phyloP scores from a whole-genome alignment of 2,329 filamentous ascomycete species.

The Kalmusia sp. region DNA sequence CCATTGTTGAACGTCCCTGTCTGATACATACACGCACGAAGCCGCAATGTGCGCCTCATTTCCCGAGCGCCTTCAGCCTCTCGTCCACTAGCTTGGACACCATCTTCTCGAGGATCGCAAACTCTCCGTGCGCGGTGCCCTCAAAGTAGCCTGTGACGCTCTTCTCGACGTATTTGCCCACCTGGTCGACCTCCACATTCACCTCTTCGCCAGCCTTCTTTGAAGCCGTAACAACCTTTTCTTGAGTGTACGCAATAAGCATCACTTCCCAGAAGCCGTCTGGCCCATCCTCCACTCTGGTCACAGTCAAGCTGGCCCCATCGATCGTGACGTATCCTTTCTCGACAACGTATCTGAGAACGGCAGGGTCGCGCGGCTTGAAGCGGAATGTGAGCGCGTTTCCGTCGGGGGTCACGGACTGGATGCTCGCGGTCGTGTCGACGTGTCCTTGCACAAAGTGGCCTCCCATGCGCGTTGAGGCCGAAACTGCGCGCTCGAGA shows the following conservation, averaged over 20 bases:
- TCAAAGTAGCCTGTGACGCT: constrained; percentile 82
- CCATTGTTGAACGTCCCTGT: background rate
- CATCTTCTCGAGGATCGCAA: constrained; percentile 60
- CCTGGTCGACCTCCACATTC: constrained; percentile 93
- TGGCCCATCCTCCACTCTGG: constrained; percentile 77
- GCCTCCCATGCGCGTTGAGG: constrained; percentile 93
- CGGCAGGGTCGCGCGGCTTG: constrained; percentile 69
- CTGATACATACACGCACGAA: background rate
- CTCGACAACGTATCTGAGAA: constrained; percentile 89
- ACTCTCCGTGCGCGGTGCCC: constrained; percentile 59
- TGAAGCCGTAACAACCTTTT: constrained; percentile 80
- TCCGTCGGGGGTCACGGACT: constrained; percentile 77
- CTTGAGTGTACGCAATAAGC: constrained; percentile 96
- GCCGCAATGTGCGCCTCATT: constrained; percentile 18
- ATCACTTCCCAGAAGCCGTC: constrained; percentile 94
- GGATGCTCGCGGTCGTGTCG: constrained; percentile 82
- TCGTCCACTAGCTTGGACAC: constrained; percentile 75
- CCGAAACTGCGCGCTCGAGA: constrained; percentile 90
- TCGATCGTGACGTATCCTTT: constrained; percentile 97
- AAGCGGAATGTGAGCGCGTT: constrained; percentile 91
- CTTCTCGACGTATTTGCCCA: constrained; percentile 88
- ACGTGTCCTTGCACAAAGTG: constrained; percentile 99
- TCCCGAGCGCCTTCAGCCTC: constrained; percentile 58
- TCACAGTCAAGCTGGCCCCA: constrained; percentile 92
- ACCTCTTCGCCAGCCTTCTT: constrained; percentile 83